Conservation (phyloP, 352 stramenopile species). For the Thalassiosira mediterranea region DNA sequence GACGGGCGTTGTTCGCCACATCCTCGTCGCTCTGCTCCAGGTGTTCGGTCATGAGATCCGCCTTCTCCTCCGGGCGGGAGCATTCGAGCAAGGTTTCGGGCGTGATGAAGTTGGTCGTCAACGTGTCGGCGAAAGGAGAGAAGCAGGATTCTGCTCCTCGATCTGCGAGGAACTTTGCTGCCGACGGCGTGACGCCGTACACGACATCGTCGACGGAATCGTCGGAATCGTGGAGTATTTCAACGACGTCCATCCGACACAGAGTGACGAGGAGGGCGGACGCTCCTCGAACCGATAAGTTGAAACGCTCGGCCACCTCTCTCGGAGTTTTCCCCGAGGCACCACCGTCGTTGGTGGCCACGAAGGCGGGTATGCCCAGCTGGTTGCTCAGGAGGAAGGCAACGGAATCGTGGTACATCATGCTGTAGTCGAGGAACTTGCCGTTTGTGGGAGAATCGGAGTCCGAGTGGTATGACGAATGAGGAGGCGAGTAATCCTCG, state of each 20-base stretch:
- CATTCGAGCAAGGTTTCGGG: conserved; percentile 16
- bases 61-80: conserved; percentile 17
- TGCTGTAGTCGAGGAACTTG: conserved; percentile 10
- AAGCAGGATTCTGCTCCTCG: conserved; percentile 9
- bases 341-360: not conserved
- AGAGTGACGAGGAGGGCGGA: conserved; percentile 27
- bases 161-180: conserved; percentile 27
- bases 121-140: conserved; percentile 20
- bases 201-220: conserved; percentile 29
- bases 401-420: conserved; percentile 24
- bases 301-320: conserved; percentile 13
- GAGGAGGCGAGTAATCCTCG: too few species aligned
- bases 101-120: conserved; percentile 24
- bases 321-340: conserved; percentile 7
- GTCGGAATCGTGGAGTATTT: conserved; percentile 23
- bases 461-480: too few species aligned
- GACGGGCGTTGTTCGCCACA: conserved; percentile 24
- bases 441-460: too few species aligned
- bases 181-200: conserved; percentile 27
- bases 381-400: conserved; percentile 28
- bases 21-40: conserved; percentile 27
- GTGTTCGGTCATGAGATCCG: conserved; percentile 23
- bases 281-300: conserved; percentile 12
- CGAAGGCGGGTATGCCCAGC: conserved; percentile 12
- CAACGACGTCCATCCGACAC: conserved; percentile 23